Evolutionary conservation across 176 grass and related monocot genomes (phyloP), one percentile per base, ranked within the genome.

Genomic region (Bothriochloa decipiens): DNA sequence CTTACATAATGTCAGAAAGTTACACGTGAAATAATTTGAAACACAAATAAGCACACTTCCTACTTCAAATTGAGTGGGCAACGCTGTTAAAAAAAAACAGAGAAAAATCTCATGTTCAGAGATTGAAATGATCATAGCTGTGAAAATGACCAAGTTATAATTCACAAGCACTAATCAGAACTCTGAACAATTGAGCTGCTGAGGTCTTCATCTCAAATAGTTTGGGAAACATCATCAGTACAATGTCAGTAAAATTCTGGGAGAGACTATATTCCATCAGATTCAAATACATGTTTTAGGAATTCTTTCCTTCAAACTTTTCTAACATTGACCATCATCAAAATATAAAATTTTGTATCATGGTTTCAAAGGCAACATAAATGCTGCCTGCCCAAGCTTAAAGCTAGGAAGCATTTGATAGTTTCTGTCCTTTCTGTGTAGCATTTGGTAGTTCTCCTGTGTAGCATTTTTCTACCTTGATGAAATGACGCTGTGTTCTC

Each of bases 151-250:
- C 6, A 41, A 71, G 11, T 16, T 72, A 65, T 18, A 17, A n/a
- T 72, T 28, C 35, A 68, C 6, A 78, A 7, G 55, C 15, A 61
- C 65, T 47, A 86, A 86, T 28, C 57, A 72, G 22, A 70, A 80
- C 15, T 79, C 4, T 7, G 49, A 53, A 17, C 2, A 50, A 50
- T 17, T 49, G 47, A 50, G 15, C 14, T 17, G 47, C 4, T 50
- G 47, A 3, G 7, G 37, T 81, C 55, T 65, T 40, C 58, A 39
- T 73, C 58, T 57, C 17, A 61, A 62, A 62, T 10, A 79, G 36
- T 1, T 81, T 68, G 25, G 11, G 7, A 25, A 40, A 11, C 10
- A 49, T n/a, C 22, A 3, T 6, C 28, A 63, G 28, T 39, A 25
- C 11, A 16, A 9, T 52, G 10, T 28, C 47, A 7, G 2, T 33